phyloP scores from a whole-genome alignment of 345 rosid genomes.

The Rhizophora apiculata region DNA sequence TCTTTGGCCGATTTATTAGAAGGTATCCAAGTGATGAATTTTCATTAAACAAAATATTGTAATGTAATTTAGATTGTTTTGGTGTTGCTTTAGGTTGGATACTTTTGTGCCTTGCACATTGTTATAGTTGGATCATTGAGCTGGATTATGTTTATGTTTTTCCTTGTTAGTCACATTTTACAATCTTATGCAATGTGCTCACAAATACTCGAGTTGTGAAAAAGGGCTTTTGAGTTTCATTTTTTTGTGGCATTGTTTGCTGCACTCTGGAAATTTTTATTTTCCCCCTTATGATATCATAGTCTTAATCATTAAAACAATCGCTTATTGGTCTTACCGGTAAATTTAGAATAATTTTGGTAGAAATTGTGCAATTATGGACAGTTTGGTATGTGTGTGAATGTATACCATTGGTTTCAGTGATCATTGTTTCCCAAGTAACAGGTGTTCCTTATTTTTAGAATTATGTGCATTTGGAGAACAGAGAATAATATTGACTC shows the following conservation, averaged over 20 bases:
- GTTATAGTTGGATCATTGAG: not conserved
- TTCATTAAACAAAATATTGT: too few species aligned
- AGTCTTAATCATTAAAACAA: not conserved
- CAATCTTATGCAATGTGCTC: not conserved
- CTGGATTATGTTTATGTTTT: not conserved
- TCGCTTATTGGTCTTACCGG: not conserved
- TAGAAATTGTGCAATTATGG: not conserved
- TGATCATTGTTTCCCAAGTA: not conserved
- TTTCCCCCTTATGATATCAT: not conserved
- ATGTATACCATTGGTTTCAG: too few species aligned
- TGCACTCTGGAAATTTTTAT: not conserved
- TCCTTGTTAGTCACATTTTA: not conserved
- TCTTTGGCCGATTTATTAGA: conserved; percentile 57
- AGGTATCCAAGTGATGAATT: conserved; percentile 32
- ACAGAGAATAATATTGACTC: conserved; percentile 48
- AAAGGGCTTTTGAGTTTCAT: not conserved
- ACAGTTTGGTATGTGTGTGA: not conserved
- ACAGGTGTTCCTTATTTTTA: conserved; percentile 25
- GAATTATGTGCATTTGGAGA: conserved; percentile 42
- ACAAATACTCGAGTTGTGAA: not conserved
- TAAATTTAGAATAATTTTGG: not conserved
- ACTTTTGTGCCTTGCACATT: not conserved
- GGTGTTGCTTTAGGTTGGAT: not conserved
- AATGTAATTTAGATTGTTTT: not conserved
- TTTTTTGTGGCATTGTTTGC: not conserved